Evolutionary conservation across 208 protist species (phyloP).

Genomic region (Trypanosoma cruzi): DNA sequence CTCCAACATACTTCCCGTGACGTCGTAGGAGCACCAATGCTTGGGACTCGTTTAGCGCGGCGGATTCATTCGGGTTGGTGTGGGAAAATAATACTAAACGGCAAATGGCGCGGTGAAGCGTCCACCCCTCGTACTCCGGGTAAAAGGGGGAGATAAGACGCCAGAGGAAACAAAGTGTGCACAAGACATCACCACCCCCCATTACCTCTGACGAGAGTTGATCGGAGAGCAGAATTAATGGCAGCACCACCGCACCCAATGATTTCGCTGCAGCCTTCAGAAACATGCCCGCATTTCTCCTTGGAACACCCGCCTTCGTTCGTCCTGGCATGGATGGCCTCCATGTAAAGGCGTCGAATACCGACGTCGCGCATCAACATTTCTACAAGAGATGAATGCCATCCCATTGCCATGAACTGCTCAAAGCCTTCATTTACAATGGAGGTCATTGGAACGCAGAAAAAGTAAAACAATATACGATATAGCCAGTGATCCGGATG

Average conservation of each 20-base stretch:
- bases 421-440: constrained; percentile 30
- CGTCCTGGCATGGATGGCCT: background rate
- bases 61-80: constrained; percentile 18
- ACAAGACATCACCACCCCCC: constrained; percentile 55
- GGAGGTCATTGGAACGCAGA: constrained; percentile 48
- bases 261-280: background rate
- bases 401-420: constrained; percentile 13
- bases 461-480: constrained; percentile 69
- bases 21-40: constrained; percentile 55
- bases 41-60: constrained; percentile 29
- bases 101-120: constrained; percentile 69
- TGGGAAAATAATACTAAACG: constrained; percentile 48
- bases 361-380: constrained; percentile 13
- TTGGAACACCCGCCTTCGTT: background rate
- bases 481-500: constrained; percentile 78
- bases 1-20: constrained; percentile 62
- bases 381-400: constrained; percentile 13
- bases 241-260: background rate
- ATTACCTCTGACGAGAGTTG: constrained; percentile 3
- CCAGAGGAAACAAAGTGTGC: constrained; percentile 49
- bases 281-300: background rate
- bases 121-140: constrained; percentile 78
- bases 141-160: constrained; percentile 74
- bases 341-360: constrained; percentile 3
- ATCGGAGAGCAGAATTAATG: background rate